These are phyloP conservation scores for Fusarium sp. DNA, from an alignment of 2,329 filamentous ascomycete genomes.

Conservation along the genomic window DNA sequence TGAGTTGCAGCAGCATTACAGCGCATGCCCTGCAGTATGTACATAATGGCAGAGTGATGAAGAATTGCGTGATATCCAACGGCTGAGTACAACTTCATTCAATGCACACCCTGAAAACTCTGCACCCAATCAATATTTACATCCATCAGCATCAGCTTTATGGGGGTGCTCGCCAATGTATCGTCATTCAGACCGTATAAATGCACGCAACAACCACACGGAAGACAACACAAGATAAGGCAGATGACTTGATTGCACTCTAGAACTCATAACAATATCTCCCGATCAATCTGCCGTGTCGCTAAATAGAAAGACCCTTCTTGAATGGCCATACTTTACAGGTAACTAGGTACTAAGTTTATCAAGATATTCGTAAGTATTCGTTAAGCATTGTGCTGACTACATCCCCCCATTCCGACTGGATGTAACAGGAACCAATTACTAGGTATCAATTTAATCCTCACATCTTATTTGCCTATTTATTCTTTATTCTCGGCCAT, in stretches of 20 bases:
- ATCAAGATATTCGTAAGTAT: background rate
- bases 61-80: slow-evolving; percentile 6
- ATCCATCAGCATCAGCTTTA: background rate
- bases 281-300: background rate
- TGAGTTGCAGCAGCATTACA: background rate
- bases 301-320: background rate
- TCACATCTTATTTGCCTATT: background rate
- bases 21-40: background rate
- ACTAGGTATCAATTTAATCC: background rate
- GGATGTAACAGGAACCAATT: background rate
- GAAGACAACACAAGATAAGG: background rate
- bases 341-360: background rate
- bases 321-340: background rate
- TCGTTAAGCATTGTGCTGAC: background rate
- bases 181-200: background rate
- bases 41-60: background rate
- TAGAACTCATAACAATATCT: background rate
- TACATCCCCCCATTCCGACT: background rate
- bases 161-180: background rate
- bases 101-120: background rate
- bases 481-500: slow-evolving; percentile 1
- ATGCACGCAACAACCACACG: background rate
- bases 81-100: background rate
- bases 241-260: background rate
- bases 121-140: background rate